Conservation (phyloP, 2,329 filamentous ascomycete genomes). For the Pyrenophora teres region DNA sequence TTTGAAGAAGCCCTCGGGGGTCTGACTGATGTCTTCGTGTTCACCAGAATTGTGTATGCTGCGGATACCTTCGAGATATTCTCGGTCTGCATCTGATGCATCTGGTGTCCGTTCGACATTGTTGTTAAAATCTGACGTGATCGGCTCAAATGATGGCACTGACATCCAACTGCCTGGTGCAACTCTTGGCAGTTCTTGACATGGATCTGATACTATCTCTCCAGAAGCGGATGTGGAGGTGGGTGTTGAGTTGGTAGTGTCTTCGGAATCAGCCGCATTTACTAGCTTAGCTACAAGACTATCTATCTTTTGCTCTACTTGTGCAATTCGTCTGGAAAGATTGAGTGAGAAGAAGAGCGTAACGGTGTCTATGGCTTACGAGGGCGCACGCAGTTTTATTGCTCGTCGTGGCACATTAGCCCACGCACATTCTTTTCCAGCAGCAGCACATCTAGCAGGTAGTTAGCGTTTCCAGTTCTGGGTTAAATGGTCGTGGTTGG, state of each 20-base stretch:
- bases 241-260: not conserved
- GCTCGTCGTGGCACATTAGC: constrained; percentile 36
- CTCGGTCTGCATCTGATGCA: constrained; percentile 24
- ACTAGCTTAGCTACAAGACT: constrained; percentile 41
- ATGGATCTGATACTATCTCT: not conserved
- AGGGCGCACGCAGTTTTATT: constrained; percentile 37
- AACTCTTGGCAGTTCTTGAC: constrained; percentile 4
- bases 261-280: constrained; percentile 12
- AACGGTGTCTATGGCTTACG: constrained; percentile 26
- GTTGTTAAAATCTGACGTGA: constrained; percentile 7
- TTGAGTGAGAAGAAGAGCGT: not conserved
- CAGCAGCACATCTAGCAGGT: constrained; percentile 27
- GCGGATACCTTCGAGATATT: constrained; percentile 34
- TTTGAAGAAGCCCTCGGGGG: constrained; percentile 23
- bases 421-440: constrained; percentile 40
- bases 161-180: constrained; percentile 38
- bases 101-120: constrained; percentile 7
- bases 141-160: constrained; percentile 28
- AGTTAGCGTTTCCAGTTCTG: constrained; percentile 3
- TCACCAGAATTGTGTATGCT: constrained; percentile 34
- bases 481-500: not conserved
- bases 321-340: constrained; percentile 36
- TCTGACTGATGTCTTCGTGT: constrained; percentile 11
- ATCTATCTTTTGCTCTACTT: constrained; percentile 45
- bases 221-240: not conserved